These are phyloP conservation scores for Dysphania ambrosioides DNA, from an alignment of 148 eudicot genomes.

Conservation along the genomic window DNA sequence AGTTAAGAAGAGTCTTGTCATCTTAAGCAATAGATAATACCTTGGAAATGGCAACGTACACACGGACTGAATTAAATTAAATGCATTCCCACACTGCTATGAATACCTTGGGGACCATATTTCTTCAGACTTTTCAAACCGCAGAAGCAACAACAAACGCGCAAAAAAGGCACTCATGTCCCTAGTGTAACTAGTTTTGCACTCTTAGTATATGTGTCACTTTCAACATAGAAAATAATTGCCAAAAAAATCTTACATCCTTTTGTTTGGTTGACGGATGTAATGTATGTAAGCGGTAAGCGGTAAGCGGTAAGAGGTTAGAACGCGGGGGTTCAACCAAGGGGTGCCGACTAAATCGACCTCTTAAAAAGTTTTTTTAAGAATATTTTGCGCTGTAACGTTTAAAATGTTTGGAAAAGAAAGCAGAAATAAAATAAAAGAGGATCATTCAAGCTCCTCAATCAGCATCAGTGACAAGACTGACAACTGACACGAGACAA, in stretches of 20 bases:
- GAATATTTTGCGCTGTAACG: too few relatives aligned
- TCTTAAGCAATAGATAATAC: not conserved
- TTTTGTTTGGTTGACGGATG: too few relatives aligned
- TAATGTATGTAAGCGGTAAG: too few relatives aligned
- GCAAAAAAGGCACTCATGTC: too few relatives aligned
- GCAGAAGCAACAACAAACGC: not conserved
- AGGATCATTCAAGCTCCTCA: not conserved
- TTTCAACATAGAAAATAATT: too few relatives aligned
- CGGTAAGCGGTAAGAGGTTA: too few relatives aligned
- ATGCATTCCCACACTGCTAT: slow-evolving; percentile 6
- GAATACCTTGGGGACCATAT: not conserved
- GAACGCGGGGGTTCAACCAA: too few relatives aligned
- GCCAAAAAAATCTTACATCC: too few relatives aligned
- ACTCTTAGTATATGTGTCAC: too few relatives aligned
- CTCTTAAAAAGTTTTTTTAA: not conserved
- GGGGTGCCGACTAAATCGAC: too few relatives aligned
- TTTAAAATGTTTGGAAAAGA: not conserved
- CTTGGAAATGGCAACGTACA: not conserved
- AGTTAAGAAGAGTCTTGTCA: not conserved
- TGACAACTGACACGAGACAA: too few relatives aligned
- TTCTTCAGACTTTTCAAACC: not conserved
- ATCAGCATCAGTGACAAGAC: not conserved
- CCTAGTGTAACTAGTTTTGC: not conserved
- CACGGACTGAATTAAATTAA: too few relatives aligned
- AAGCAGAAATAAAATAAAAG: not conserved